Base-by-base conservation (phyloP, 2,329 filamentous ascomycete species). In the Exserohilum rostratum region DNA sequence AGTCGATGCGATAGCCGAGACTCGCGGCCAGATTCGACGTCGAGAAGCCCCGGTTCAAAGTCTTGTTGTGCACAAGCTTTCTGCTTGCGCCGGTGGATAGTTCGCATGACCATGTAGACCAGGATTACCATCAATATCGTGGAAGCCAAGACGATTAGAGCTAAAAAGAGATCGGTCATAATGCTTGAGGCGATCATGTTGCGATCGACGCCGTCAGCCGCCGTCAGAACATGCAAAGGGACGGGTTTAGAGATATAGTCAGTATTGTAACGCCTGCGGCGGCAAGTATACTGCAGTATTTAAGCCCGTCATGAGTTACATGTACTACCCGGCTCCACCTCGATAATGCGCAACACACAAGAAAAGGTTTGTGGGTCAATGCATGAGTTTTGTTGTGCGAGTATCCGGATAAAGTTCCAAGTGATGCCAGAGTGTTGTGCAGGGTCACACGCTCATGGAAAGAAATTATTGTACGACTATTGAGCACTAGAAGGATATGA, bases 111-210 rank as follows among this genome's bases (percentile, higher is more conserved):
- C 3, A 66, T 31, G 55, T 57, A 66, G n/a, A 58, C n/a, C 15
- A 63, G n/a, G 6, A 67, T 37, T 22, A 63, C 31, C 27, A 53
- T 45, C 22, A 67, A 52, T 22, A 66, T 46, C 0, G 44, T 46
- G 35, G 58, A 58, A 5, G 49, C 55, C 6, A 67, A 37, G 10
- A 62, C 43, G n/a, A 61, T 53, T 1, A 67, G 54, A 9, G 58
- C 50, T 12, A 62, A 40, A 45, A 66, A 58, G 2, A 67, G 52
- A 4, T 62, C 48, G 0, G 45, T 29, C 0, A 42, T 44, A 3
- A 43, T 31, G 30, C 43, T 39, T 13, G 31, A 40, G 2, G 20
- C 44, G 15, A 43, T 13, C 54, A 60, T 60, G 12, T 39, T 33
- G 2, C 42, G 20, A 29, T 25, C 1, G 7, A 39, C 5, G 12